Evolutionary conservation across 176 grass and related monocot species (phyloP).

Genomic region (Avena eriantha): DNA sequence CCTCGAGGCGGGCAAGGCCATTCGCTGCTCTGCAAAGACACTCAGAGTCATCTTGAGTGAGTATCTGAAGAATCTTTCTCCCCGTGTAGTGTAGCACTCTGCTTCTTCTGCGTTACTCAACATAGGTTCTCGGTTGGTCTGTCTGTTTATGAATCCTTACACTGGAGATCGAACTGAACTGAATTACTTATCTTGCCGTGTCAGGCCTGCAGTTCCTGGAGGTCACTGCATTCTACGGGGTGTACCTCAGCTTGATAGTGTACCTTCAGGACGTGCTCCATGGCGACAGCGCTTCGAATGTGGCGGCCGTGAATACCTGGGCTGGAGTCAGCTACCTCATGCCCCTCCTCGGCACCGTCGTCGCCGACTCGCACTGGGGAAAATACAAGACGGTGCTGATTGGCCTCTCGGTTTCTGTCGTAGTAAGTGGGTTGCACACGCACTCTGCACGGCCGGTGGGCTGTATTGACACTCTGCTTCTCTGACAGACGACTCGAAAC

Average conservation of each 20-base stretch:
- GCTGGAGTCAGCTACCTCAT: constrained; percentile 60
- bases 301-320: constrained; percentile 63
- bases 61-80: neutral
- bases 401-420: constrained; percentile 47
- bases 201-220: constrained; percentile 73
- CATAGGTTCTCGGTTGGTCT: neutral
- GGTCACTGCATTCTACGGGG: constrained; percentile 57
- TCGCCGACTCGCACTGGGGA: constrained; percentile 69
- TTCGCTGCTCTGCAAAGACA: constrained; percentile 22
- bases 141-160: neutral
- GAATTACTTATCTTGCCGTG: neutral
- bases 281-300: constrained; percentile 64
- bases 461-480: neutral
- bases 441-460: neutral
- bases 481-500: constrained; percentile 22
- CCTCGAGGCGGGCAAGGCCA: neutral
- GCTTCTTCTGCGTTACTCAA: neutral
- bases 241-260: constrained; percentile 64
- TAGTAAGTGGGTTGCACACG: constrained; percentile 39
- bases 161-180: neutral
- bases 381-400: constrained; percentile 60
- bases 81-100: neutral
- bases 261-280: constrained; percentile 75
- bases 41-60: constrained; percentile 32
- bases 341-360: constrained; percentile 57